Base-by-base conservation (phyloP, 306 rosid genomes). In the Casuarina cunninghamiana region DNA sequence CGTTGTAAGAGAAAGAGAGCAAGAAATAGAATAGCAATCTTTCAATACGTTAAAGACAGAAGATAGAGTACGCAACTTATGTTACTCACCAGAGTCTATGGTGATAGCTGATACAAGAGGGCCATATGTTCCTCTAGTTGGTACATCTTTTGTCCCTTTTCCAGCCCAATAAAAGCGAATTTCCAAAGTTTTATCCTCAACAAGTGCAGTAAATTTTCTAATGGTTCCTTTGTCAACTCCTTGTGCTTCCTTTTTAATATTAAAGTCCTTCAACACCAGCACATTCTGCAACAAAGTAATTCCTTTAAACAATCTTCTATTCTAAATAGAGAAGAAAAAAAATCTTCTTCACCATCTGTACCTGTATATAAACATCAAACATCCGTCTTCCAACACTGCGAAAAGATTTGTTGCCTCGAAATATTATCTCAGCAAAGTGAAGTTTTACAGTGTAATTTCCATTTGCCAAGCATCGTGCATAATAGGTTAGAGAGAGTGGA, bases 41-140 rank as follows among this genome's bases (percentile, higher is more conserved):
- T 32, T 66, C 44, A 38, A 4, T 3, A 63, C 38, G 45, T 63
- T 35, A 63, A 63, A 63, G n/a, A 57, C 19, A 13, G 2, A 57
- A 21, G 10, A 57, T 38, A 57, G 39, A 21, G 19, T 35, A 15
- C n/a, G 10, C 38, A 57, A 57, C 65, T 5, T 16, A 10, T 15
- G 26, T 65, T 21, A 65, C 71, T 65, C 78, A 89, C 97, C 84
- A 53, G 97, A 89, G 79, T 84, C 81, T 73, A 89, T 69, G 7
- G 97, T 86, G 79, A 91, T 78, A 74, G 89, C 92, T 69, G 97
- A 87, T 81, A 91, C 75, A 58, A 91, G 89, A 67, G 93, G 86
- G 74, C 96, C 96, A 83, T 91, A 89, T 48, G 37, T 80, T 74
- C 88, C 90, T 66, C 67, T 5, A 66, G 2, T 43, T 35, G 97